A percentile compares a stretch with the other conserved stretches of the same genome.
phyloP scores from a whole-genome alignment of 2,329 filamentous ascomycete species.

The Diaporthe nobilis region DNA sequence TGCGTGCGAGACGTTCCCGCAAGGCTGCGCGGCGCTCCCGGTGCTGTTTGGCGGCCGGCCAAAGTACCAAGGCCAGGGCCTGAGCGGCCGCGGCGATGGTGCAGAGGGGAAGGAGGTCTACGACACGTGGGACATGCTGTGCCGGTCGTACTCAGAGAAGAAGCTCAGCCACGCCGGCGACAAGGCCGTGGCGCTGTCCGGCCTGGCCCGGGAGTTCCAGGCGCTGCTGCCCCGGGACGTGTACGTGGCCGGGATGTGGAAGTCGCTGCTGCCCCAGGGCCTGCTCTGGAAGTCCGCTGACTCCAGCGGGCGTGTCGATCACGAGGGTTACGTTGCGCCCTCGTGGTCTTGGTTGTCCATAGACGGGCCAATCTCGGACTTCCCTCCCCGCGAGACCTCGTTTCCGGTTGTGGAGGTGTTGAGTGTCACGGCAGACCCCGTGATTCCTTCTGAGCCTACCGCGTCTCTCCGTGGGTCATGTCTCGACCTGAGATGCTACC shows the following conservation, averaged over 20 bases:
- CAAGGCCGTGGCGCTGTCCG: slow-evolving; percentile 4
- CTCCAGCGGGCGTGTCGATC: neutral
- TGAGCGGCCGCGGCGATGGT: neutral
- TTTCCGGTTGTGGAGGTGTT: neutral
- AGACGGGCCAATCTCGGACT: neutral
- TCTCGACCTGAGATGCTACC: slow-evolving; percentile 7
- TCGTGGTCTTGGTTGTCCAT: slow-evolving; percentile 23
- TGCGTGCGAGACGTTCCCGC: slow-evolving; percentile 16
- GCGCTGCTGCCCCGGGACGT: neutral
- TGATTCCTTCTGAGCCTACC: neutral
- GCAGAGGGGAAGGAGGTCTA: neutral
- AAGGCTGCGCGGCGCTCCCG: neutral
- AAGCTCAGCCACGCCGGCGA: slow-evolving; percentile 6
- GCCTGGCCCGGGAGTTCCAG: slow-evolving; percentile 12
- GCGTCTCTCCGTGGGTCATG: neutral
- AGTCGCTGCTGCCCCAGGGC: neutral
- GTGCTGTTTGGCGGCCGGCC: neutral
- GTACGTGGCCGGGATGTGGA: slow-evolving; percentile 12
- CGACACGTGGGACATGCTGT: slow-evolving; percentile 6
- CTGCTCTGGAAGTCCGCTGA: slow-evolving; percentile 7
- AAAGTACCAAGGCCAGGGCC: slow-evolving; percentile 2
- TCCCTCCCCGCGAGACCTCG: neutral
- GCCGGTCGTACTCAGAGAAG: slow-evolving; percentile 11
- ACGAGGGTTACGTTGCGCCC: neutral
- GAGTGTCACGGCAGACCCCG: neutral